Evolutionary conservation across 2,329 filamentous ascomycete genomes (phyloP).

Genomic region (Exophiala viscosa): DNA sequence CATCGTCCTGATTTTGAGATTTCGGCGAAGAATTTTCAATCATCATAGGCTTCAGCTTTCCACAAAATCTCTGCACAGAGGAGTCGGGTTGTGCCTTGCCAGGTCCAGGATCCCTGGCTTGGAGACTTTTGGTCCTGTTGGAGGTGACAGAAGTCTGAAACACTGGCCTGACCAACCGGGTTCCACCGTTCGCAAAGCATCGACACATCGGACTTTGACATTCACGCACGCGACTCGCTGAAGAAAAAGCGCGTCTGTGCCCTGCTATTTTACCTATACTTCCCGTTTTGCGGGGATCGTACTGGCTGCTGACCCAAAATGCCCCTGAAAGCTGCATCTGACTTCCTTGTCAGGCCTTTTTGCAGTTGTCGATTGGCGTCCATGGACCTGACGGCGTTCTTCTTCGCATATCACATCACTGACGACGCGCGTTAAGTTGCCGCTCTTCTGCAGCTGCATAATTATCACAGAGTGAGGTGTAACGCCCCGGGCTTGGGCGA

Average conservation of each 20-base stretch:
- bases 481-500: too few species aligned
- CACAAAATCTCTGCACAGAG: not conserved
- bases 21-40: conserved; percentile 3
- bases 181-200: conserved; percentile 3
- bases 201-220: conserved; percentile 1
- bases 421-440: too few species aligned
- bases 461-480: too few species aligned
- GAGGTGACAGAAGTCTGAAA: conserved; percentile 22
- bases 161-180: conserved; percentile 20
- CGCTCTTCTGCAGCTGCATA: too few species aligned
- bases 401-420: too few species aligned
- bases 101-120: not conserved
- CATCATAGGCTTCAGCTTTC: not conserved
- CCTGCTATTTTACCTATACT: conserved; percentile 1
- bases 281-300: conserved; percentile 13
- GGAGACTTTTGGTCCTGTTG: conserved; percentile 4
- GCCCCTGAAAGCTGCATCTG: conserved; percentile 19
- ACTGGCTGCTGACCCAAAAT: conserved; percentile 1
- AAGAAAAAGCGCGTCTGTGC: conserved; percentile 8
- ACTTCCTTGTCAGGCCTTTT: not conserved
- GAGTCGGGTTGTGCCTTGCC: not conserved
- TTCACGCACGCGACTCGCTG: conserved; percentile 4
- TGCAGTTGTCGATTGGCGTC: conserved; percentile 2
- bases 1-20: conserved; percentile 14
- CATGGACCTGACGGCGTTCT: too few species aligned